These are phyloP conservation scores for Poa pratensis DNA, from an alignment of 176 grass and related monocot genomes.

Conservation along the genomic window DNA sequence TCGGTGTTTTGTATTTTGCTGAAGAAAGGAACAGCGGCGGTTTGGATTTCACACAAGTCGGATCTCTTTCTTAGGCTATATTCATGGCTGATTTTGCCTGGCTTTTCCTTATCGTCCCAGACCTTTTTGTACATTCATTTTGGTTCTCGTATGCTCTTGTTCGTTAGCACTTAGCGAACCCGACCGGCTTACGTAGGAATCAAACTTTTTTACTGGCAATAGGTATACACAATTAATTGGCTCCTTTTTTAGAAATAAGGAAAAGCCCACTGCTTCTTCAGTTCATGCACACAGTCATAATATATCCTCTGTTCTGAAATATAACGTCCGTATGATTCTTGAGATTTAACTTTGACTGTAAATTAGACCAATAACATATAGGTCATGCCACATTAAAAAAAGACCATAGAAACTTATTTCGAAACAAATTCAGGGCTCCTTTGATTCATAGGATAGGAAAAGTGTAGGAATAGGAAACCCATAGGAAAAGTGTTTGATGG, in stretches of 20 bases:
- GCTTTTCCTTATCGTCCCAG: constrained; percentile 26
- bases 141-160: background rate
- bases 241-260: background rate
- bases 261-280: too few relatives aligned
- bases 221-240: constrained; percentile 1
- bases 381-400: too few relatives aligned
- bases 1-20: background rate
- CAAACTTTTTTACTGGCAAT: background rate
- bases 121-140: constrained; percentile 5
- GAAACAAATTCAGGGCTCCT: too few relatives aligned
- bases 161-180: background rate
- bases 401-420: too few relatives aligned
- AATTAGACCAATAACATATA: too few relatives aligned
- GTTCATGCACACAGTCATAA: too few relatives aligned
- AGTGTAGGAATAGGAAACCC: too few relatives aligned
- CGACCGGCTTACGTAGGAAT: background rate
- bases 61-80: background rate
- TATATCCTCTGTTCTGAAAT: too few relatives aligned
- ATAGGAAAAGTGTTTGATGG: too few relatives aligned
- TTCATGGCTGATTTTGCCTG: background rate
- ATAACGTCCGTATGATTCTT: too few relatives aligned
- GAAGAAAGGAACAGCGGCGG: constrained; percentile 28
- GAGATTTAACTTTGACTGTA: too few relatives aligned
- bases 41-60: constrained; percentile 11
- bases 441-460: too few relatives aligned